Percentiles rank a stretch among this genome's conserved stretches.
Conservation (phyloP, 192 early-diverging fungal species). For the Coemansia sp. region DNA sequence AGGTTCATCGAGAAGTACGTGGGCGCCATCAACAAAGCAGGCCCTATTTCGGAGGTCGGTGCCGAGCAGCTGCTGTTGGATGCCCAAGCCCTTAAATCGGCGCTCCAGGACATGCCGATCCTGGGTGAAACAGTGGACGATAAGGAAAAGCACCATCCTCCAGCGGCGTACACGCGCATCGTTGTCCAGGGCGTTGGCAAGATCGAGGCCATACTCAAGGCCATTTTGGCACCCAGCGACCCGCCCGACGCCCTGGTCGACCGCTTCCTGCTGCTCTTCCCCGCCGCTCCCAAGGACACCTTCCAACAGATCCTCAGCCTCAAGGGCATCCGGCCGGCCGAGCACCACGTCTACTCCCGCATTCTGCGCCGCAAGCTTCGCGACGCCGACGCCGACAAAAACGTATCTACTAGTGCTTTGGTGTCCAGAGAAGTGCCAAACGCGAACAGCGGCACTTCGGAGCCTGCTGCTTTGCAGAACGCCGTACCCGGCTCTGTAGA, state of each 20-base stretch:
- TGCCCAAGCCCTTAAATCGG: constrained; percentile 87
- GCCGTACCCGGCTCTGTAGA: not conserved
- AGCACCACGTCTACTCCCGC: constrained; percentile 55
- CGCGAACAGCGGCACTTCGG: too few relatives aligned
- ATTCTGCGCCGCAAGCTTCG: constrained; percentile 17
- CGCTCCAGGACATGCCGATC: constrained; percentile 71
- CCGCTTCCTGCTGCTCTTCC: constrained; percentile 86
- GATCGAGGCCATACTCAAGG: constrained; percentile 87
- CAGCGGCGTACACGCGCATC: constrained; percentile 75
- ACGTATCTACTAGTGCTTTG: not conserved
- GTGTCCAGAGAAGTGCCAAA: not conserved
- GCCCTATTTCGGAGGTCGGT: constrained; percentile 87
- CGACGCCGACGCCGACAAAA: not conserved
- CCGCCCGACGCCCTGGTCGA: constrained; percentile 82
- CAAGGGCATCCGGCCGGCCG: constrained; percentile 69
- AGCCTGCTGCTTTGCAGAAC: not conserved
- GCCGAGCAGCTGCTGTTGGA: constrained; percentile 96
- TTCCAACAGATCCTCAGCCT: constrained; percentile 84
- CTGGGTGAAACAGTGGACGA: constrained; percentile 63
- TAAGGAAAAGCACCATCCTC: constrained; percentile 1
- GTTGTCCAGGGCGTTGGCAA: constrained; percentile 78
- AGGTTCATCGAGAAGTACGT: constrained; percentile 70
- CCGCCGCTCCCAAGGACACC: constrained; percentile 62
- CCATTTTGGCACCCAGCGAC: constrained; percentile 79
- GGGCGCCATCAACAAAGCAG: constrained; percentile 70